Percentiles rank a stretch among this genome's conserved stretches.
Conservation (phyloP, 345 rosid genomes). For the Eucalyptus cladocalyx region DNA sequence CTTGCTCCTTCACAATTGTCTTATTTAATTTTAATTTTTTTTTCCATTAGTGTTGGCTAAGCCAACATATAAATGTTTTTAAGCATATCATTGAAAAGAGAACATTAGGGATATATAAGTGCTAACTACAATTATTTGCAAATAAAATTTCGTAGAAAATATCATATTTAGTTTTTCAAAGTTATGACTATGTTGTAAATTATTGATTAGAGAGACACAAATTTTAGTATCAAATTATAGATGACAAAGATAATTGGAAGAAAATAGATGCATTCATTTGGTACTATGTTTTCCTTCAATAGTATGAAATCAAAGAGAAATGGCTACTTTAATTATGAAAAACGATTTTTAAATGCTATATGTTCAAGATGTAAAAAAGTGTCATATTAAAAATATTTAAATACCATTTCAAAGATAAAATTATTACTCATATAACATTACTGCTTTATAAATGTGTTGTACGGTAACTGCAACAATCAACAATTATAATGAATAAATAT, state of each 20-base stretch:
- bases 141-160: background rate
- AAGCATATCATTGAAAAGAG: background rate
- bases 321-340: background rate
- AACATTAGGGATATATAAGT: accelerated
- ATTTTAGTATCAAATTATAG: background rate
- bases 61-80: background rate
- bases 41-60: background rate
- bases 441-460: background rate
- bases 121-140: background rate
- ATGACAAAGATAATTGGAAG: background rate
- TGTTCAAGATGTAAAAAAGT: background rate
- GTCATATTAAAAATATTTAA: background rate
- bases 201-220: background rate
- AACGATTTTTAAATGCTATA: background rate
- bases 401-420: background rate
- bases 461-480: background rate
- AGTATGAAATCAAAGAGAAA: background rate
- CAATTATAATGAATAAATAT: background rate
- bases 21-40: background rate
- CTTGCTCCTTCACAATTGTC: accelerated
- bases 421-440: background rate
- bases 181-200: accelerated
- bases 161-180: background rate
- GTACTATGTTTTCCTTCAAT: background rate
- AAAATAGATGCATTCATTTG: background rate